Percentiles rank a stretch among this genome's conserved stretches.
Conservation (phyloP, 495 filamentous ascomycete species). For the Penicillium ochrochloron region DNA sequence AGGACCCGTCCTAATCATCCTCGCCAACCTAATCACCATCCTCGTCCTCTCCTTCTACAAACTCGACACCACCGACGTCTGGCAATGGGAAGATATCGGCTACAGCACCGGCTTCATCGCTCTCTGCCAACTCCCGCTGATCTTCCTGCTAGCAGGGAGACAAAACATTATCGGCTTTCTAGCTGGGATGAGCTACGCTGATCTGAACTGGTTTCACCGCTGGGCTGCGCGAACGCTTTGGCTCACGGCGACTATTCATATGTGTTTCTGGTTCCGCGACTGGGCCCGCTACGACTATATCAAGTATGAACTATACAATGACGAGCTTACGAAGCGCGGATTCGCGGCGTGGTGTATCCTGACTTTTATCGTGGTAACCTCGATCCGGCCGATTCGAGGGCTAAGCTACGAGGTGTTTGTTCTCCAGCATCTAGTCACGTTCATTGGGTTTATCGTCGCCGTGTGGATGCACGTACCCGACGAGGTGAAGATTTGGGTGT, state of each 20-base stretch:
- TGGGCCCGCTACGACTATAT: slow-evolving; percentile 72
- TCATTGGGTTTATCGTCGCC: slow-evolving; percentile 68
- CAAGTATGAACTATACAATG: slow-evolving; percentile 60
- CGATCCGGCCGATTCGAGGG: slow-evolving; percentile 68
- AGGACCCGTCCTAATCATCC: slow-evolving; percentile 41
- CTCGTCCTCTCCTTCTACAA: slow-evolving; percentile 50
- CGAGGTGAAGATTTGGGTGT: slow-evolving; percentile 60
- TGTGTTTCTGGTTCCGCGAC: slow-evolving; percentile 69
- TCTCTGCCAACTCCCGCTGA: slow-evolving; percentile 78
- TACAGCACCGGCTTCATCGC: slow-evolving; percentile 79
- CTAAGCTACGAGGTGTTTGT: slow-evolving; percentile 82
- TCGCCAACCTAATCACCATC: slow-evolving; percentile 46
- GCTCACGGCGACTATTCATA: slow-evolving; percentile 74
- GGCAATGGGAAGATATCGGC: slow-evolving; percentile 70
- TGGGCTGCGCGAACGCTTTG: slow-evolving; percentile 79
- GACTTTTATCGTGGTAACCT: slow-evolving; percentile 71
- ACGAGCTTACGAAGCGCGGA: slow-evolving; percentile 68
- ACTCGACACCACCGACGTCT: slow-evolving; percentile 34
- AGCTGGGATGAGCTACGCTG: slow-evolving; percentile 71
- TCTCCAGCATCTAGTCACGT: slow-evolving; percentile 73
- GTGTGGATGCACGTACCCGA: slow-evolving; percentile 66
- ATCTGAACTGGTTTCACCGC: slow-evolving; percentile 83
- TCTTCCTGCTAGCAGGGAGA: slow-evolving; percentile 81
- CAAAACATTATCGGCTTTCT: slow-evolving; percentile 72
- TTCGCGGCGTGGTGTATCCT: slow-evolving; percentile 76